Base-by-base conservation (phyloP, 495 filamentous ascomycete genomes). In the Aeminium ludgeri region DNA sequence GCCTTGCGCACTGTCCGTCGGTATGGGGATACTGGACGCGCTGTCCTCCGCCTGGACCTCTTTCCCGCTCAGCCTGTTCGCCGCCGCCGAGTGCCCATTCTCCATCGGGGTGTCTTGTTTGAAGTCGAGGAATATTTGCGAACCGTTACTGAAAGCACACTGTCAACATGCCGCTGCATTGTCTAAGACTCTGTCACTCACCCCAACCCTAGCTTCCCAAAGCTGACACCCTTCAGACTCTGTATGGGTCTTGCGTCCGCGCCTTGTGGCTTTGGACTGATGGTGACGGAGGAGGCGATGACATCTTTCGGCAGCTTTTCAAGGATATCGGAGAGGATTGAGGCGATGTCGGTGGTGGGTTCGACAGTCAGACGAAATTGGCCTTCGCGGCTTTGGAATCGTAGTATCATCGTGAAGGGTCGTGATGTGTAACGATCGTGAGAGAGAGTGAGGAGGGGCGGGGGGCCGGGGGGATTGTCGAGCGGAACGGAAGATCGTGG, bases 81-180 rank as follows among this genome's bases (percentile, higher is more conserved):
- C 49, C 3, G 44, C 18, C 15, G 41, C 35, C 1, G 52, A 45
- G 55, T 65, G 43, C 40, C 70, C 61, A 52, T 80, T 78, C 16
- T 67, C 60, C 13, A 61, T 40, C 19, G 61, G 45, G 11, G 64
- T 41, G 23, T 66, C 59, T 50, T 77, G 68, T 51, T 70, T 59
- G 60, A 91, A 99, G 43, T 70, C 78, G 44, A 96, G 55, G 58
- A 78, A 99, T 20, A 99, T 70, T 48, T 91, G 73, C 50, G 92
- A 86, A 30, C 89, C 89, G 58, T 99, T 82, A 38, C 85, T 95
- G 40, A 40, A 23, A n/a, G n/a, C n/a, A n/a, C n/a, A n/a, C n/a
- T n/a, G n/a, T n/a, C n/a, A n/a, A n/a, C 7, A 6, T 5, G 17
- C 10, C 20, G 13, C 13, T 15, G 15, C n/a, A 5, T 10, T 23